phyloP scores from a whole-genome alignment of 164 flowering plant species.

The grape (Vitis vinifera) region DNA sequence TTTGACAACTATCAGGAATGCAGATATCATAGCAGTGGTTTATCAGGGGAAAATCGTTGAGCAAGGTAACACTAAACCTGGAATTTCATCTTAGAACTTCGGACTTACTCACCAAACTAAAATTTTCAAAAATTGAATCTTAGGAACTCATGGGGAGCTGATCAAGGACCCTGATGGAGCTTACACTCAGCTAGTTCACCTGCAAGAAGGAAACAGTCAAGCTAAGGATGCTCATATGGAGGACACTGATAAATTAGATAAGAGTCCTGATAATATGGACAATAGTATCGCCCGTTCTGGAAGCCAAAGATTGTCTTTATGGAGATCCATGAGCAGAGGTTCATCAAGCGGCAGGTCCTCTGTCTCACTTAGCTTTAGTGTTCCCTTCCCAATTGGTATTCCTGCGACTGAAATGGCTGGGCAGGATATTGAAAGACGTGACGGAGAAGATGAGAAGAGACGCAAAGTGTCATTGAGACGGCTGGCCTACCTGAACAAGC shows the following conservation, averaged over 20 bases:
- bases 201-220: constrained; percentile 9
- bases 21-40: constrained; percentile 16
- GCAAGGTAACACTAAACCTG: background rate
- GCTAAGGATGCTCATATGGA: background rate
- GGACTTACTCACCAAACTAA: no score
- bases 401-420: background rate
- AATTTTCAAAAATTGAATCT: no score
- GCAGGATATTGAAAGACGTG: background rate
- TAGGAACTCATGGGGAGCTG: constrained; percentile 15
- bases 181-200: constrained; percentile 14
- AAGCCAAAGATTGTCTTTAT: constrained; percentile 4
- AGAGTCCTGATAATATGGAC: background rate
- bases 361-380: constrained; percentile 1
- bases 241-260: background rate
- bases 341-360: constrained; percentile 6
- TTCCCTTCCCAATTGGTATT: background rate
- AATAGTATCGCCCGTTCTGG: constrained; percentile 3
- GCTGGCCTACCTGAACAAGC: constrained; percentile 18
- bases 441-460: background rate
- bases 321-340: background rate
- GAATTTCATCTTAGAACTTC: no score
- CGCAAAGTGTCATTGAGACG: background rate
- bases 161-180: constrained; percentile 16
- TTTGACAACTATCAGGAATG: constrained; percentile 14
- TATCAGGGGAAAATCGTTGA: constrained; percentile 18